Conservation (phyloP, 768 basidiomycete species). For the Serpula lacrymans region DNA sequence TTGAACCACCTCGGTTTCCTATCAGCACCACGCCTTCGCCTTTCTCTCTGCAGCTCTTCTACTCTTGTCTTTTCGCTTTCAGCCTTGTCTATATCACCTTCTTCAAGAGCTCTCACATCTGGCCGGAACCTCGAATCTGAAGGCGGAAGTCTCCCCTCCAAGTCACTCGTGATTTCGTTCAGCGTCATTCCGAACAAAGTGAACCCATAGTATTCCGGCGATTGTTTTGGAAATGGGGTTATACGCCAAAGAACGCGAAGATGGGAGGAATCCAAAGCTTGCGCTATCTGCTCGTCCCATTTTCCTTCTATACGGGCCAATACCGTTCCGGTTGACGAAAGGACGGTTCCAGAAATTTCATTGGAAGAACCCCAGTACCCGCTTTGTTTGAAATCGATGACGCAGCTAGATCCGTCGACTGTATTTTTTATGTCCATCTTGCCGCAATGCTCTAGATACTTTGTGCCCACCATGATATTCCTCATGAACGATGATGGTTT, state of each 20-base stretch:
- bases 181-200: slow-evolving; percentile 75
- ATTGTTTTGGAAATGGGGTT: slow-evolving; percentile 67
- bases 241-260: slow-evolving; percentile 79
- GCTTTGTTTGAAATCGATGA: slow-evolving; percentile 82
- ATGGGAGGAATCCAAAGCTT: slow-evolving; percentile 61
- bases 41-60: slow-evolving; percentile 74
- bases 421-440: slow-evolving; percentile 72
- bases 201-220: slow-evolving; percentile 77
- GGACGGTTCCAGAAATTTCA: slow-evolving; percentile 60
- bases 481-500: slow-evolving; percentile 87
- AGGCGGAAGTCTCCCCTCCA: slow-evolving; percentile 61
- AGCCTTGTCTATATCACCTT: slow-evolving; percentile 67
- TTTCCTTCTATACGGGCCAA: slow-evolving; percentile 76
- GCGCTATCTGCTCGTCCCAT: slow-evolving; percentile 84
- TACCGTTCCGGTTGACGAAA: slow-evolving; percentile 49
- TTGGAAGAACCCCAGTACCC: slow-evolving; percentile 84
- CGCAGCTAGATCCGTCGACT: slow-evolving; percentile 51
- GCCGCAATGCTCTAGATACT: slow-evolving; percentile 85
- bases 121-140: slow-evolving; percentile 83
- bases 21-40: slow-evolving; percentile 60
- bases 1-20: slow-evolving; percentile 73
- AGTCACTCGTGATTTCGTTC: slow-evolving; percentile 72
- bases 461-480: slow-evolving; percentile 87
- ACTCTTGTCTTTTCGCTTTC: slow-evolving; percentile 69
- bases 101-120: slow-evolving; percentile 80